phyloP scores from a whole-genome alignment of 495 filamentous ascomycete species.

The Aspergillus diversus region DNA sequence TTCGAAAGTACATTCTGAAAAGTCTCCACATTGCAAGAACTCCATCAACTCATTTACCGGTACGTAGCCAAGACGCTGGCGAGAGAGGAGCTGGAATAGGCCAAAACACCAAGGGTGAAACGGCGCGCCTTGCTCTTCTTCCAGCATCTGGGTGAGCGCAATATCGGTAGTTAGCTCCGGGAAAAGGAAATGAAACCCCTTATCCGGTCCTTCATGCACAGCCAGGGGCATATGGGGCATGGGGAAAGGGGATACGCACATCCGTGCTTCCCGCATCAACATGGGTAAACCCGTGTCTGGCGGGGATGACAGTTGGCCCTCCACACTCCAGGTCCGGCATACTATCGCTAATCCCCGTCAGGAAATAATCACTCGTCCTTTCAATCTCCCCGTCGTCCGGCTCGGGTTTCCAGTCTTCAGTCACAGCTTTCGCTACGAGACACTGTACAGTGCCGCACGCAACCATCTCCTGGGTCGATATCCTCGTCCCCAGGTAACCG shows the following conservation, averaged over 20 bases:
- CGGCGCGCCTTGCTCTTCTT: neutral
- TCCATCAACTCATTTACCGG: constrained; percentile 6
- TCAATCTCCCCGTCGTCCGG: constrained; percentile 6
- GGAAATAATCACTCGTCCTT: neutral
- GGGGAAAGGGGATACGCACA: neutral
- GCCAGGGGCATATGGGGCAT: neutral
- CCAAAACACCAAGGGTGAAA: constrained; percentile 10
- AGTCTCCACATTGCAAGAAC: neutral
- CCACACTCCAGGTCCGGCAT: neutral
- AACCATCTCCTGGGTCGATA: constrained; percentile 2
- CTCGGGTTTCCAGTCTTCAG: constrained; percentile 1
- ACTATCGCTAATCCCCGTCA: constrained; percentile 1
- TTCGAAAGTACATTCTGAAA: neutral
- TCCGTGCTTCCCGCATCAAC: neutral
- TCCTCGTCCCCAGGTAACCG: neutral
- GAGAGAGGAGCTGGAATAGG: neutral
- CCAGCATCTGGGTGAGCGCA: neutral
- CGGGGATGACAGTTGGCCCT: neutral
- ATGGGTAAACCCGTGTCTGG: constrained; percentile 1
- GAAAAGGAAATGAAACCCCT: neutral
- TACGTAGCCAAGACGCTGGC: neutral
- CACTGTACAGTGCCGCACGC: constrained; percentile 8
- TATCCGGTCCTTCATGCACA: neutral
- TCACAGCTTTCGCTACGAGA: neutral
- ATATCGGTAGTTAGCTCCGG: neutral